These are phyloP conservation scores for Polychytrium aggregatum DNA, from an alignment of 192 early-diverging fungal genomes.

Conservation along the genomic window DNA sequence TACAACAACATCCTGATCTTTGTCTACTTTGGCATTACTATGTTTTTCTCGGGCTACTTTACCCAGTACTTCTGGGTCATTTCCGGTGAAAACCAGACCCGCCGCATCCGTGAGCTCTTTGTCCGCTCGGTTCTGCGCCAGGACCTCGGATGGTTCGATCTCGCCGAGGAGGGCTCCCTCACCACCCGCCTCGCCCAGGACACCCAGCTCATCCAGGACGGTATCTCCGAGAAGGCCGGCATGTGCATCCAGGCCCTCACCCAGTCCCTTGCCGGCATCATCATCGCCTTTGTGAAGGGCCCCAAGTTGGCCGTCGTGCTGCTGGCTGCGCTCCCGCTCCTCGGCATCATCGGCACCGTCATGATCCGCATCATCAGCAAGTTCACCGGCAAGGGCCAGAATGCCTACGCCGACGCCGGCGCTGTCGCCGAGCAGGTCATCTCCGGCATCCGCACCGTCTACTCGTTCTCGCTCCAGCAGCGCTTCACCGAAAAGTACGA, in stretches of 20 bases:
- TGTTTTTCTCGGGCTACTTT: constrained; percentile 47
- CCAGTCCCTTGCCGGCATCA: constrained; percentile 31
- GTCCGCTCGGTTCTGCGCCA: constrained; percentile 26
- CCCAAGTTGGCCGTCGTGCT: constrained; percentile 81
- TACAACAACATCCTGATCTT: too few relatives aligned
- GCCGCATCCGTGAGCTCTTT: constrained; percentile 22
- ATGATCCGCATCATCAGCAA: constrained; percentile 43
- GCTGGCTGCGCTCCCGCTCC: constrained; percentile 58
- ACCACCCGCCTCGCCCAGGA: constrained; percentile 27
- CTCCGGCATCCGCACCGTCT: constrained; percentile 75
- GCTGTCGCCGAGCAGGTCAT: constrained; percentile 78
- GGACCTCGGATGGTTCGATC: constrained; percentile 32
- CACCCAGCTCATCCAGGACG: constrained; percentile 34
- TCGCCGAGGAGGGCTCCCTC: constrained; percentile 13
- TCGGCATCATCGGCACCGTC: constrained; percentile 39
- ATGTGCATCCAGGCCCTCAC: constrained; percentile 20
- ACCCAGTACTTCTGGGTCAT: too few relatives aligned
- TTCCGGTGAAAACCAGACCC: too few relatives aligned
- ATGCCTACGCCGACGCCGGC: constrained; percentile 72
- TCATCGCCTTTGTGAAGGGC: constrained; percentile 42
- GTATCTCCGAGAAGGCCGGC: constrained; percentile 42
- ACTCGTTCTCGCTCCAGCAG: constrained; percentile 68
- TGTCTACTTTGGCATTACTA: constrained; percentile 44
- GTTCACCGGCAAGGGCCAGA: constrained; percentile 34
- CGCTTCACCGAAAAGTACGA: constrained; percentile 56